Percentiles rank a stretch among this genome's conserved stretches.
Evolutionary conservation across 2,329 filamentous ascomycete species (phyloP).

Genomic region (Ustulina deusta): DNA sequence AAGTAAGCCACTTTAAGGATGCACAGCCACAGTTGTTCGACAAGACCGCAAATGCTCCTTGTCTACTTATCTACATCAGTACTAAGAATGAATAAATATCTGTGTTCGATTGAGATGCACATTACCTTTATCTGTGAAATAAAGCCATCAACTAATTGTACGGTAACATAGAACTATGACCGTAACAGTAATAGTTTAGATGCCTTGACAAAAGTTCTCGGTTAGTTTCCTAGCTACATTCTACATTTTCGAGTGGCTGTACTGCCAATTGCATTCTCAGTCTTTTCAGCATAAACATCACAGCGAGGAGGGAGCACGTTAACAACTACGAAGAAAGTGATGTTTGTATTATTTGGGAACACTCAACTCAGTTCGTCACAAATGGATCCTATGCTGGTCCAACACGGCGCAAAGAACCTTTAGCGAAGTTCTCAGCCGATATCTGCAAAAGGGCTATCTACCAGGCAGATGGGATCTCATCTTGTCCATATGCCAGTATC

Average conservation of each 20-base stretch:
- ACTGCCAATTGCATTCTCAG: neutral
- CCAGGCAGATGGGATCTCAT: constrained; percentile 49
- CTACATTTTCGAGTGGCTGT: too few species aligned
- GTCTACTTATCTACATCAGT: too few species aligned
- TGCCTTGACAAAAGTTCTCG: too few species aligned
- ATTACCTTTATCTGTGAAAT: too few species aligned
- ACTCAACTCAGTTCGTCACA: constrained; percentile 59
- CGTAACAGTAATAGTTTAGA: too few species aligned
- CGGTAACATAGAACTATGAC: too few species aligned
- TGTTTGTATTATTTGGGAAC: constrained; percentile 56
- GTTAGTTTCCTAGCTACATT: too few species aligned
- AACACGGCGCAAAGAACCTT: constrained; percentile 53
- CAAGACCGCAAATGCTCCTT: too few species aligned
- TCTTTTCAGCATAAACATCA: neutral
- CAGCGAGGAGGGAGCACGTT: neutral
- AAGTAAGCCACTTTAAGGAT: neutral
- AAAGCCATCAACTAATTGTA: too few species aligned
- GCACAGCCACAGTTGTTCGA: constrained; percentile 3
- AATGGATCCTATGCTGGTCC: constrained; percentile 52
- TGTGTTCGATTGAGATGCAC: too few species aligned
- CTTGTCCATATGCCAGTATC: constrained; percentile 51
- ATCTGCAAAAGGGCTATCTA: constrained; percentile 51
- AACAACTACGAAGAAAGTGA: constrained; percentile 26
- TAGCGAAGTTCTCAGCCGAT: constrained; percentile 52
- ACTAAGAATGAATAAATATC: too few species aligned